Evolutionary conservation across 2,329 filamentous ascomycete genomes (phyloP), one percentile per base, ranked within the genome.

Genomic region (Cyphellophora attinorum): DNA sequence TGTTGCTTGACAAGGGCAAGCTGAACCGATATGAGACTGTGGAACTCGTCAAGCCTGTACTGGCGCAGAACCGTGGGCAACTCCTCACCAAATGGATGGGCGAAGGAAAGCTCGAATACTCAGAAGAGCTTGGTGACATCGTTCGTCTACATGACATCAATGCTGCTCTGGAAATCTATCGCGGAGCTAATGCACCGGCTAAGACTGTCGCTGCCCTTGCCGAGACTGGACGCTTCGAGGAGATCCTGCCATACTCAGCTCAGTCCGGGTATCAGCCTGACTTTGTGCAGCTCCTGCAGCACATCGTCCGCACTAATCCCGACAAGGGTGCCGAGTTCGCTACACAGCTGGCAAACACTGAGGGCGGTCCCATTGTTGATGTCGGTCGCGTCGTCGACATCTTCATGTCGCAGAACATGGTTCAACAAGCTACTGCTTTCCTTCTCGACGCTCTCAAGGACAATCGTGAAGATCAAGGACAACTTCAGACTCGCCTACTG

Each of bases 401-500:
- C 40, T 98, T 98, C 79, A 82, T 95, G 61, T 88, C 88, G 6
- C 91, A 98, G 60, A 88, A 86, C 52, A 91, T 96, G 86, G 76
- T 96, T 32, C 93, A 96, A 58, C 86, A 94, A 60, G 89, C 89
- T 5, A 98, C 93, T 3, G 88, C 89, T n/a, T 98, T 98, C 74
- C 66, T 98, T 33, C 74, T 98, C 16, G 91, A 98, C 61, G 89
- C 88, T 2, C 73, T 98, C 19, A 91, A 94, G 60, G 85, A 91
- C 49, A 95, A 98, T 65, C 81, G 80, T 51, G 86, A 86, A 1
- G 91, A 98, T 59, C 88, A 98, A 55, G 89, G 79, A 25, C 79
- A 89, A 48, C 71, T 98, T 25, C 91, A 98, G 63, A 98, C 93
- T 14, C 81, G 91, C 41, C 72, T 98, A 3, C 68, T 98, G 37